Conservation (phyloP, 2,329 filamentous ascomycete species). For the Microdochium trichocladiopsis region DNA sequence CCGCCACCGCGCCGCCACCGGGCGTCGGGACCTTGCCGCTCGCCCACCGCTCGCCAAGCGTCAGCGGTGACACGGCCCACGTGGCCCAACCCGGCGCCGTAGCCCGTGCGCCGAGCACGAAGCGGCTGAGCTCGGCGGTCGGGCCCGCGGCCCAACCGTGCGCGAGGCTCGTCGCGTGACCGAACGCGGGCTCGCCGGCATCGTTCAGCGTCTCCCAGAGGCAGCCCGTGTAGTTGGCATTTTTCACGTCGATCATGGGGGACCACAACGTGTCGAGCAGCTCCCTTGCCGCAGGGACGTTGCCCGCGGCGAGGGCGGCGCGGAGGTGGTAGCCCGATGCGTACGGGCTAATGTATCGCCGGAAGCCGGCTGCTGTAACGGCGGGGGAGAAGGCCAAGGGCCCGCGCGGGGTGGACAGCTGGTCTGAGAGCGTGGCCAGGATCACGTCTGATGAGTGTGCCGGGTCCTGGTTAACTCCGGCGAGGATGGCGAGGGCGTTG, state of each 20-base stretch:
- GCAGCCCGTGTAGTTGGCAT: constrained; percentile 18
- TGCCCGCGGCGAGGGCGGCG: constrained; percentile 12
- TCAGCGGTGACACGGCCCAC: constrained; percentile 11
- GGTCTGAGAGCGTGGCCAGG: constrained; percentile 9
- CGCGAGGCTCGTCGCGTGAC: constrained; percentile 19
- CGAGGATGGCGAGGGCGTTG: constrained; percentile 22
- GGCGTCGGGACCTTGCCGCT: not conserved
- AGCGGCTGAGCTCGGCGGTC: constrained; percentile 20
- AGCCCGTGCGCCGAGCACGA: constrained; percentile 18
- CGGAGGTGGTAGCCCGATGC: constrained; percentile 21
- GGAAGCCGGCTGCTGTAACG: constrained; percentile 8
- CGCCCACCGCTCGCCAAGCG: constrained; percentile 10
- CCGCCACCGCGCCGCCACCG: not conserved
- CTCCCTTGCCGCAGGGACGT: constrained; percentile 3
- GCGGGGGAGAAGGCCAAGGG: constrained; percentile 13
- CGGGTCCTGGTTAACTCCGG: constrained; percentile 11
- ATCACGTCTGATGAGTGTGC: constrained; percentile 7
- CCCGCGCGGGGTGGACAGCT: constrained; percentile 1
- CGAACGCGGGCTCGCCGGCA: constrained; percentile 16
- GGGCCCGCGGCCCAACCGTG: constrained; percentile 25
- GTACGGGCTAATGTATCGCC: constrained; percentile 16
- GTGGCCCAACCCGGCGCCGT: constrained; percentile 11
- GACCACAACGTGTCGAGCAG: constrained; percentile 14
- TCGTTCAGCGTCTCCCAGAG: constrained; percentile 21
- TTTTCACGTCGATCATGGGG: constrained; percentile 15